Evolutionary conservation across 441 rosid species (phyloP).

Genomic region (Euphorbia schlechtendalii): DNA sequence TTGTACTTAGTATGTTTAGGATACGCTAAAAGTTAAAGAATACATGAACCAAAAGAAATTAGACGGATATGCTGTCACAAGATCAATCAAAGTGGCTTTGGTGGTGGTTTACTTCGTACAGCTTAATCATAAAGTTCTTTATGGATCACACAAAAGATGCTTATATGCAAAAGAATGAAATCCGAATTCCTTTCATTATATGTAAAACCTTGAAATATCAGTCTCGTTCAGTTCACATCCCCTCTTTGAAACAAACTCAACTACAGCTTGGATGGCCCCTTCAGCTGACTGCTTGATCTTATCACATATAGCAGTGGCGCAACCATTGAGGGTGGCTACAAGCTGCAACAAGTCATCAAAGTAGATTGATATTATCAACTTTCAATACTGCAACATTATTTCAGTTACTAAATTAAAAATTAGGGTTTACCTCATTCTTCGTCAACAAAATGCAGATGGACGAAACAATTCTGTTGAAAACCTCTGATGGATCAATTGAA

Average conservation of each 20-base stretch:
- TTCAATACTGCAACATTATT: slow-evolving; percentile 8
- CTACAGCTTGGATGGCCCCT: slow-evolving; percentile 93
- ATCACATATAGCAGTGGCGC: slow-evolving; percentile 83
- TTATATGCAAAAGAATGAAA: slow-evolving; percentile 13
- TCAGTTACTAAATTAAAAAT: slow-evolving; percentile 14
- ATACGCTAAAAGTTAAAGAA: neutral
- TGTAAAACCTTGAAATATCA: slow-evolving; percentile 68
- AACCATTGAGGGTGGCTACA: slow-evolving; percentile 69
- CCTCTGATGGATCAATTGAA: slow-evolving; percentile 98
- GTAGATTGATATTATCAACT: slow-evolving; percentile 16
- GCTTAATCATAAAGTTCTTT: neutral
- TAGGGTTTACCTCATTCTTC: slow-evolving; percentile 67
- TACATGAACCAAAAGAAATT: slow-evolving; percentile 5
- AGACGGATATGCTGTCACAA: neutral
- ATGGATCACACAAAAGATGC: neutral
- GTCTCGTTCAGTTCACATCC: slow-evolving; percentile 73
- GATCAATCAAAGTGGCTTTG: neutral
- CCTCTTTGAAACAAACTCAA: slow-evolving; percentile 79
- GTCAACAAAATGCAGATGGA: slow-evolving; percentile 71
- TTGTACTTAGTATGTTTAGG: neutral
- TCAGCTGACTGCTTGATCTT: slow-evolving; percentile 88
- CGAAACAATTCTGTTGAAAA: slow-evolving; percentile 90
- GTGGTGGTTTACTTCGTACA: neutral
- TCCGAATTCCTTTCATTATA: slow-evolving; percentile 14
- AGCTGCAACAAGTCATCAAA: slow-evolving; percentile 58